Conservation (phyloP, 2,329 filamentous ascomycete genomes). For the Phaeoacremonium minimum region DNA sequence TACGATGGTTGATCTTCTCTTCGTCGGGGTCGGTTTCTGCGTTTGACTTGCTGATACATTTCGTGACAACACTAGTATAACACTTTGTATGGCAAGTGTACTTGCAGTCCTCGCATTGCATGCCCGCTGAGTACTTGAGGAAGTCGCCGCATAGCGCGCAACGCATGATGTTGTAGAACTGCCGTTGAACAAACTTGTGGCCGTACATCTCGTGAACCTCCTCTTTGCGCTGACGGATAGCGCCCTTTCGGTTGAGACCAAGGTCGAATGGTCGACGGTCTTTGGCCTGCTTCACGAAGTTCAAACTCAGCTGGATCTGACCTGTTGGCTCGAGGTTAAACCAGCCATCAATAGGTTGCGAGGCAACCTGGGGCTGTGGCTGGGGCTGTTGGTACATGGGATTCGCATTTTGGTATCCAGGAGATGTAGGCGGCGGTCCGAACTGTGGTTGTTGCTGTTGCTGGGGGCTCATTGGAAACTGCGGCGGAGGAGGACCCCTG, state of each 20-base stretch:
- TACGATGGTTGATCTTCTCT: constrained; percentile 99
- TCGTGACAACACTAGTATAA: constrained; percentile 93
- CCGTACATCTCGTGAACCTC: constrained; percentile 98
- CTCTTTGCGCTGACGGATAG: constrained; percentile 95
- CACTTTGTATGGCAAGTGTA: constrained; percentile 99
- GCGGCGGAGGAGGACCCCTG: constrained; percentile 38
- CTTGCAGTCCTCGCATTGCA: constrained; percentile 99
- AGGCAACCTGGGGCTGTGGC: constrained; percentile 47
- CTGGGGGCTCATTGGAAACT: constrained; percentile 55
- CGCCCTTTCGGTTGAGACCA: constrained; percentile 89
- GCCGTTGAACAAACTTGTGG: constrained; percentile 97
- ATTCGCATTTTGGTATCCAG: constrained; percentile 24
- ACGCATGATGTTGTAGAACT: constrained; percentile 99
- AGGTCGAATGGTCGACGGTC: constrained; percentile 80
- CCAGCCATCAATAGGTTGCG: constrained; percentile 80
- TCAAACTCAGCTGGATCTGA: constrained; percentile 84
- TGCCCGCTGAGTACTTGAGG: constrained; percentile 95
- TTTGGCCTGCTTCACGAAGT: constrained; percentile 86
- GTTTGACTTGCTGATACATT: constrained; percentile 99
- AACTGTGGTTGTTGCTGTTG: constrained; percentile 29
- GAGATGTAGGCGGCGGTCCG: constrained; percentile 37
- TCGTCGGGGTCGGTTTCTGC: constrained; percentile 97
- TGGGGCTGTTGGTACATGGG: constrained; percentile 22
- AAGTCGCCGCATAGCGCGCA: constrained; percentile 97
- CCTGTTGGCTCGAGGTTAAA: constrained; percentile 95